Conservation (phyloP, 805 yeast genomes). For the Kluyveromyces wickerhamii region DNA sequence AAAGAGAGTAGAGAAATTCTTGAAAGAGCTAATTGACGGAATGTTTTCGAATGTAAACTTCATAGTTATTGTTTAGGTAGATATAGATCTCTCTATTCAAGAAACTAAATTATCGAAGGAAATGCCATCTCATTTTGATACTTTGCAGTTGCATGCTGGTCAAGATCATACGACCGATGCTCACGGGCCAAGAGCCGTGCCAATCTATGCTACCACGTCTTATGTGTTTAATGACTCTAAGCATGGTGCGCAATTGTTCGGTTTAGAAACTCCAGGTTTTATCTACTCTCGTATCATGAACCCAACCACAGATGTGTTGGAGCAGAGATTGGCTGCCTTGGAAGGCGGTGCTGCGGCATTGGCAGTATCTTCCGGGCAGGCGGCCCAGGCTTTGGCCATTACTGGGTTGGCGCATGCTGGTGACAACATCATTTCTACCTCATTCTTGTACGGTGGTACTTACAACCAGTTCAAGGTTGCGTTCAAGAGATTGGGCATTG, state of each 20-base stretch:
- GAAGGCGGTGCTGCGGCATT: conserved; percentile 90
- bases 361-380: conserved; percentile 92
- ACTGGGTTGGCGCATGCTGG: conserved; percentile 80
- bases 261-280: conserved; percentile 73
- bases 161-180: conserved; percentile 59
- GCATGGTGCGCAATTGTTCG: conserved; percentile 88
- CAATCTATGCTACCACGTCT: conserved; percentile 88
- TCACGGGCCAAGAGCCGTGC: conserved; percentile 78
- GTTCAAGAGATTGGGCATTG: conserved; percentile 82
- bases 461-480: conserved; percentile 92
- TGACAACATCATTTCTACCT: conserved; percentile 81
- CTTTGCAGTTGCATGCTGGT: conserved; percentile 93
- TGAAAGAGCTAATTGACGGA: too few species aligned
- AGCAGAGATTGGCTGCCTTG: conserved; percentile 83
- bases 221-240: conserved; percentile 80
- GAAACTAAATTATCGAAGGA: too few species aligned
- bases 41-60: too few species aligned
- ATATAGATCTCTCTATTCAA: too few species aligned
- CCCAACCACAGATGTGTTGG: conserved; percentile 90
- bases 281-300: conserved; percentile 87
- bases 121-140: conserved; percentile 69
- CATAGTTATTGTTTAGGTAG: too few species aligned
- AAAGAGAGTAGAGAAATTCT: too few species aligned
- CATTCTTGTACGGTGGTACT: conserved; percentile 91
- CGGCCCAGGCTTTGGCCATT: conserved; percentile 85